Evolutionary conservation across 768 basidiomycete genomes (phyloP), one percentile per base, ranked within the genome.

Genomic region (Lactarius sp.): DNA sequence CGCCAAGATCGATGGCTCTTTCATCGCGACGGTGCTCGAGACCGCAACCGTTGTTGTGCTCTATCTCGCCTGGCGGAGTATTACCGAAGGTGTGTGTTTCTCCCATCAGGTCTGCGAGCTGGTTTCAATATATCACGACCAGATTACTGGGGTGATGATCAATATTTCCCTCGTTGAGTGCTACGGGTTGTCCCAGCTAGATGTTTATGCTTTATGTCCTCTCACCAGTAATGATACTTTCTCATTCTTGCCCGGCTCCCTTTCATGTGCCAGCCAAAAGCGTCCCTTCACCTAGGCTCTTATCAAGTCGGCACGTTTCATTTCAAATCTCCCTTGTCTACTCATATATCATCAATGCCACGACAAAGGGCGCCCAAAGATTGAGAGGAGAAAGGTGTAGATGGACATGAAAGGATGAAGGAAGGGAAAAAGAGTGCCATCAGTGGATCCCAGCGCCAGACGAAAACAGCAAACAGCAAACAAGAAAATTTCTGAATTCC

Each of bases 1-100:
- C 61, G 73, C 75, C 36, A 89, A 85, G 73, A 77, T 97, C 20
- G 96, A 98, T 74, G 92, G 91, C 5, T 85, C 88, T 3, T 96
- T 97, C 73, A 73, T 97, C 31, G 88, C 91, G 1, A 95, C 95
- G 0, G 57, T 94, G 5, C 77, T 96, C 52, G 92, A 96, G 71
- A 91, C 91, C 0, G 85, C 82, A 0, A 76, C 88, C 0, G 84
- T 96, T 1, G 81, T 77, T 12, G 75, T 83, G 4, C 66, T 96
- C 20, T 94, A 83, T 72, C 71, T 86, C 16, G 92, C 84, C n/a
- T 96, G 94, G 94, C 79, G 79, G 74, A 86, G 86, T 72, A 92
- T 94, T 61, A 94, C 93, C 18, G 93, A 95, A 84, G 90, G 91
- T 86, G 62, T 55, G 82, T 77, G n/a, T 52, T 27, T 49, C 6